Percentiles rank a stretch among this genome's conserved stretches.
Evolutionary conservation across 2,329 filamentous ascomycete species (phyloP).

Genomic region (Aspergillus fijiensis): DNA sequence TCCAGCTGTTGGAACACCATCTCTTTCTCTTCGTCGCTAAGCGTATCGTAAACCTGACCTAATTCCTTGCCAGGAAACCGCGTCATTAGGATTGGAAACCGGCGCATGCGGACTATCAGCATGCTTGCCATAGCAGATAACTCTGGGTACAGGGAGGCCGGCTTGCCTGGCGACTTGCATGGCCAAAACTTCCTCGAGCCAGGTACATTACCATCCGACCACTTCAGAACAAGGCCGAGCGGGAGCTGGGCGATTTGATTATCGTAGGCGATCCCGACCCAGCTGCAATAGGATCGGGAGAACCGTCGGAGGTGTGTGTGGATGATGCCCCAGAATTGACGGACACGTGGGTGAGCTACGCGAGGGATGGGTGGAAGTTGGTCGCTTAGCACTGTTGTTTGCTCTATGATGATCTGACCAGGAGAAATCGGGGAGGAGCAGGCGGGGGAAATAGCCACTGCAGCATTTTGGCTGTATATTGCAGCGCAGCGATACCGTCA

Average conservation of each 20-base stretch:
- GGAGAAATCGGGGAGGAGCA: conserved; percentile 27
- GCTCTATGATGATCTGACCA: conserved; percentile 24
- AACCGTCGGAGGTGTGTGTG: conserved; percentile 30
- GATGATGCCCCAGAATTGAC: conserved; percentile 31
- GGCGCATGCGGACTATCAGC: conserved; percentile 11
- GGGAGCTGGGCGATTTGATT: conserved; percentile 34
- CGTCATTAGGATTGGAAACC: conserved; percentile 46
- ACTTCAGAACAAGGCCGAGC: conserved; percentile 43
- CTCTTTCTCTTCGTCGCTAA: background rate
- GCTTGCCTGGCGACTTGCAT: conserved; percentile 38
- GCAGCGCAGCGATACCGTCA: background rate
- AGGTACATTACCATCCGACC: conserved; percentile 37
- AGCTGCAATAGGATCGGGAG: conserved; percentile 33
- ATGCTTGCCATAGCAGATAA: conserved; percentile 37
- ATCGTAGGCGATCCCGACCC: conserved; percentile 26
- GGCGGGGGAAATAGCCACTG: background rate
- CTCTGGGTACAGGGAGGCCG: conserved; percentile 36
- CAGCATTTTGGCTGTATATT: background rate
- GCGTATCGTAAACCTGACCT: background rate
- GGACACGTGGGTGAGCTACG: conserved; percentile 17
- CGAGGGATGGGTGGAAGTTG: conserved; percentile 25
- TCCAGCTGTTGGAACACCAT: background rate
- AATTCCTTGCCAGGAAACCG: conserved; percentile 32
- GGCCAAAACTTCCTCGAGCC: conserved; percentile 36
- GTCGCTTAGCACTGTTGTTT: conserved; percentile 13